phyloP scores from a whole-genome alignment of 2,329 filamentous ascomycete species.

The Alternaria incomplexa region DNA sequence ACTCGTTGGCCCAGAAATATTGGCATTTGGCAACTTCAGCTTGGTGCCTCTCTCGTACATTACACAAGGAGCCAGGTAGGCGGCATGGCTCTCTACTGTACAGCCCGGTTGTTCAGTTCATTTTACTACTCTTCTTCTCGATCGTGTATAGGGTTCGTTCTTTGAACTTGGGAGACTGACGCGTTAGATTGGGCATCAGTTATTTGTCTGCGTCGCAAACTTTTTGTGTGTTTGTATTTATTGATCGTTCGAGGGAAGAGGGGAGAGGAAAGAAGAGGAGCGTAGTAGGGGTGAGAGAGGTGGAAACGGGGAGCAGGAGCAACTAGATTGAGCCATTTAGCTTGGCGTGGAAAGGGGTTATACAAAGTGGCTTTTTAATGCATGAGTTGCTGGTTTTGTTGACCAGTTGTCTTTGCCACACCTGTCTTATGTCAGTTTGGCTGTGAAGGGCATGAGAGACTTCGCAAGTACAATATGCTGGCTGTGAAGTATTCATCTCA shows the following conservation, averaged over 20 bases:
- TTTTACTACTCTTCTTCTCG: not conserved
- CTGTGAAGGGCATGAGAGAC: not conserved
- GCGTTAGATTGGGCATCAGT: not conserved
- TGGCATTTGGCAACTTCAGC: slow-evolving; percentile 2
- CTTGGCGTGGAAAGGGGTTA: not conserved
- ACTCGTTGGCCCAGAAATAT: not conserved
- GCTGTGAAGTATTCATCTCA: not conserved
- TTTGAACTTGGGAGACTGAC: not conserved
- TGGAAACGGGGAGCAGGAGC: not conserved
- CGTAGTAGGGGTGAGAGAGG: too few species aligned
- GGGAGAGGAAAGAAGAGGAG: too few species aligned
- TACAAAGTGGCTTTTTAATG: not conserved
- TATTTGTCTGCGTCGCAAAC: not conserved
- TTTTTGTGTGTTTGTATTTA: not conserved
- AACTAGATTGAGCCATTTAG: not conserved
- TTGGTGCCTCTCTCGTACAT: not conserved
- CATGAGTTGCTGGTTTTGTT: not conserved
- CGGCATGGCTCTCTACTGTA: too few species aligned
- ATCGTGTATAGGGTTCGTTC: not conserved
- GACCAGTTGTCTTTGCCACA: not conserved
- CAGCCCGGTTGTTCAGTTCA: too few species aligned
- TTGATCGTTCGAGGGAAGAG: not conserved
- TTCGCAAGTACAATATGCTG: not conserved
- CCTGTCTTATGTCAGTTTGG: not conserved
- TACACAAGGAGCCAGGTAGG: too few species aligned